Conservation (phyloP, 345 rosid species). For the Raphanus sativus region DNA sequence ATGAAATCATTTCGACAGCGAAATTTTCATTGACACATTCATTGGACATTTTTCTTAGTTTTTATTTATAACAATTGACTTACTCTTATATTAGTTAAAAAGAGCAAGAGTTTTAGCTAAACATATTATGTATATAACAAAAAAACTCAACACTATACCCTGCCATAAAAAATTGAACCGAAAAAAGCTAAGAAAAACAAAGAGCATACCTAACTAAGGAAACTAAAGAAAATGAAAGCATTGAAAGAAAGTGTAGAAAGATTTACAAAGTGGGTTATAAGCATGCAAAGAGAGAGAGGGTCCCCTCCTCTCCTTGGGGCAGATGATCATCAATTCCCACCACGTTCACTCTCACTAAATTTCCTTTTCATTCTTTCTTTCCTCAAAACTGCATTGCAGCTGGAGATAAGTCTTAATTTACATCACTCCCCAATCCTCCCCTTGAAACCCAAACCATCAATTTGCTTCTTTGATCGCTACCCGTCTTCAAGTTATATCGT, state of each 20-base stretch:
- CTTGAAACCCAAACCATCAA: slow-evolving; percentile 18
- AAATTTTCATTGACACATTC: slow-evolving; percentile 35
- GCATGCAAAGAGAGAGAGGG: slow-evolving; percentile 44
- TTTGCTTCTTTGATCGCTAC: slow-evolving; percentile 6
- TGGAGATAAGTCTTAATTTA: slow-evolving; percentile 31
- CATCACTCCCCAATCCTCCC: slow-evolving; percentile 13
- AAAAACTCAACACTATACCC: slow-evolving; percentile 27
- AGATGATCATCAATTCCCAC: slow-evolving; percentile 45
- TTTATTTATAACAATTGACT: background rate
- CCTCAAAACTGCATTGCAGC: slow-evolving; percentile 38
- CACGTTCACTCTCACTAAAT: slow-evolving; percentile 35
- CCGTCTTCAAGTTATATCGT: slow-evolving; percentile 19
- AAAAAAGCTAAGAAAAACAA: slow-evolving; percentile 11
- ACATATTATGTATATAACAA: slow-evolving; percentile 20
- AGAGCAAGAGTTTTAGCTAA: background rate
- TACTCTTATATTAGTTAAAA: background rate
- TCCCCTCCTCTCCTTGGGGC: slow-evolving; percentile 41
- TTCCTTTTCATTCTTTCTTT: slow-evolving; percentile 31
- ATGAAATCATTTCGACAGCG: slow-evolving; percentile 41
- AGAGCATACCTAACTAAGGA: slow-evolving; percentile 18
- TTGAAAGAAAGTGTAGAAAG: slow-evolving; percentile 22
- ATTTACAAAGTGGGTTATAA: slow-evolving; percentile 43
- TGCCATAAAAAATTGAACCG: slow-evolving; percentile 33
- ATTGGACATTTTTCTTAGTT: slow-evolving; percentile 6
- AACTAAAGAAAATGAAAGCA: background rate